phyloP scores from a whole-genome alignment of 2,329 filamentous ascomycete genomes.

The Davidsoniella australis region DNA sequence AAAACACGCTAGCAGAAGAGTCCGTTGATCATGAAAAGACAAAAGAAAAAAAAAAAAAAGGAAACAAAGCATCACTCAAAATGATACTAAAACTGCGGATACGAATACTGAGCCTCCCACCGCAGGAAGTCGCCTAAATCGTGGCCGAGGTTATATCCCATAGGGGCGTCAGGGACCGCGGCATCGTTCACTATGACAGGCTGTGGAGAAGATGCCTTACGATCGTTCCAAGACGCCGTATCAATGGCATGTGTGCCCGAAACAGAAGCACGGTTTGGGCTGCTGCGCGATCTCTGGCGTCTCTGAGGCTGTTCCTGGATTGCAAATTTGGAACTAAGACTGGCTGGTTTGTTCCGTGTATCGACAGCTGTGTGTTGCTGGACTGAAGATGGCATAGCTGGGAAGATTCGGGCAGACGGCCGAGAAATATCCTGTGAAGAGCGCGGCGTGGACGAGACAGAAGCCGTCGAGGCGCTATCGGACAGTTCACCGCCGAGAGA shows the following conservation, averaged over 20 bases:
- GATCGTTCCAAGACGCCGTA: no score
- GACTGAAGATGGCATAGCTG: background rate
- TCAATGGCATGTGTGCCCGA: background rate
- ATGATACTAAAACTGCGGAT: conserved; percentile 16
- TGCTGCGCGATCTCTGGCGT: conserved; percentile 10
- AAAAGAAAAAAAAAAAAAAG: conserved; percentile 3
- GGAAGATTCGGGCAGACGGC: conserved; percentile 4
- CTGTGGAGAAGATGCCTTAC: background rate
- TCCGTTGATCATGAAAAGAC: conserved; percentile 5
- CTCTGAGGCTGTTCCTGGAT: background rate
- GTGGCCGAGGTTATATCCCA: conserved; percentile 43
- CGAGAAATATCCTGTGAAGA: conserved; percentile 6
- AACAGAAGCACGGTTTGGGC: conserved; percentile 2
- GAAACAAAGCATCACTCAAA: conserved; percentile 1
- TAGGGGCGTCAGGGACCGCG: conserved; percentile 23
- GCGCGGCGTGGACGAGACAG: conserved; percentile 4
- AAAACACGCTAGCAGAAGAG: conserved; percentile 1
- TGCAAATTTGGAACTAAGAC: no score
- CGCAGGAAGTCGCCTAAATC: conserved; percentile 41
- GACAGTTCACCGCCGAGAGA: background rate
- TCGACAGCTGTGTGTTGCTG: no score
- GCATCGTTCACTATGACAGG: no score
- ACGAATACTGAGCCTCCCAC: conserved; percentile 38
- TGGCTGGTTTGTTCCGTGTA: no score
- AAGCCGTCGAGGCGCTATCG: background rate